Percentiles rank a stretch among this genome's conserved stretches.
These are phyloP conservation scores for Lodderomyces metapsilosis DNA, from an alignment of 1,139 yeast species.

Conservation along the genomic window DNA sequence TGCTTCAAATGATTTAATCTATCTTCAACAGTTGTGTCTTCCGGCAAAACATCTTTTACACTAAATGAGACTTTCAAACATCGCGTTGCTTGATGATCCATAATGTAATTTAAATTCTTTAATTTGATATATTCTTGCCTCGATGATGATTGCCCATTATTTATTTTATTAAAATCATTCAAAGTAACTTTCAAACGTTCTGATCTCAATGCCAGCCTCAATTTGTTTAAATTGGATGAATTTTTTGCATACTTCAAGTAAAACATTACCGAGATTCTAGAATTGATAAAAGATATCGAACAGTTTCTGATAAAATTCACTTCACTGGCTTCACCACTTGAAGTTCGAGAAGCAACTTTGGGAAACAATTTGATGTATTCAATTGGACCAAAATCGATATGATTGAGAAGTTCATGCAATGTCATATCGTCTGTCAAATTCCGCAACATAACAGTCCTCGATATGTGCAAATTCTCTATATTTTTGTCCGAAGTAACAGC, in stretches of 20 bases:
- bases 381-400: constrained; percentile 44
- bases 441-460: constrained; percentile 39
- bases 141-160: constrained; percentile 9
- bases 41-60: constrained; percentile 11
- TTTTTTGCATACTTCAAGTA: constrained; percentile 34
- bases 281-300: constrained; percentile 40
- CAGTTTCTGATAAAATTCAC: constrained; percentile 29
- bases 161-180: constrained; percentile 21
- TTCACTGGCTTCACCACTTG: background rate
- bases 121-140: constrained; percentile 40
- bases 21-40: constrained; percentile 3
- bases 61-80: constrained; percentile 23
- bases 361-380: constrained; percentile 40
- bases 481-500: background rate
- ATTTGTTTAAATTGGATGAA: constrained; percentile 22
- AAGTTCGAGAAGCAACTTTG: constrained; percentile 11
- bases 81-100: constrained; percentile 42
- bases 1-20: constrained; percentile 6
- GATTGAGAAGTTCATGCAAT: constrained; percentile 31
- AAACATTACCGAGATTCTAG: constrained; percentile 34
- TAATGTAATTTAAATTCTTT: constrained; percentile 43
- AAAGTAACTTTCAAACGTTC: constrained; percentile 30
- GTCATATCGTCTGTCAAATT: constrained; percentile 28
- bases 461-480: constrained; percentile 13
- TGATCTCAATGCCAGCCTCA: constrained; percentile 30